A percentile compares a stretch with the other conserved stretches of the same genome.
These are phyloP conservation scores for Colletotrichum shisoi DNA, from an alignment of 2,329 filamentous ascomycete species.

Conservation along the genomic window DNA sequence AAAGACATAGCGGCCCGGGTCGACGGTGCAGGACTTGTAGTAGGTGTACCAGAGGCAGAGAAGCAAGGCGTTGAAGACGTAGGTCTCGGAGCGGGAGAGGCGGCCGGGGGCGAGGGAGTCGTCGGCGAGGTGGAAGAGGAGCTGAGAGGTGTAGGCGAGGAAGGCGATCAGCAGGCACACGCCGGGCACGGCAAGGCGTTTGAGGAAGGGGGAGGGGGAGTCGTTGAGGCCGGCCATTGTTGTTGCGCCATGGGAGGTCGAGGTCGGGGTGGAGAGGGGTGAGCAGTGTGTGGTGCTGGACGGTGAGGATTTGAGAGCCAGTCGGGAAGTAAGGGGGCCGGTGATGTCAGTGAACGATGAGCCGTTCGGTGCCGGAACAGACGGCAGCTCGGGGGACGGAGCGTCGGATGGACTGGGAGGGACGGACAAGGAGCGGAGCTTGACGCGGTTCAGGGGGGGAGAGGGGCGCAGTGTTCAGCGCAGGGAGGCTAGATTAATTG, in stretches of 20 bases:
- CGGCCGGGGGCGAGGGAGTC: constrained; percentile 66
- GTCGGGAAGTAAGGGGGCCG: background rate
- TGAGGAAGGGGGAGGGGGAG: constrained; percentile 51
- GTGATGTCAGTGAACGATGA: constrained; percentile 22
- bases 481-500: background rate
- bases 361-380: constrained; percentile 15
- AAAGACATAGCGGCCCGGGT: constrained; percentile 65
- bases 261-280: background rate
- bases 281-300: background rate
- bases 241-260: constrained; percentile 34
- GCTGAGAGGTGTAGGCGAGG: constrained; percentile 76
- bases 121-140: constrained; percentile 68
- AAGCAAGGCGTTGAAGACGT: constrained; percentile 72
- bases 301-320: background rate
- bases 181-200: constrained; percentile 71
- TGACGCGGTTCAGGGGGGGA: constrained; percentile 36
- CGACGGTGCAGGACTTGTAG: constrained; percentile 64
- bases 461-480: background rate
- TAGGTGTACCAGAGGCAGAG: constrained; percentile 74
- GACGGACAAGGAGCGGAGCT: constrained; percentile 22
- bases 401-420: background rate
- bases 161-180: constrained; percentile 73
- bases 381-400: constrained; percentile 15
- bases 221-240: constrained; percentile 55
- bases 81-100: constrained; percentile 62